These are phyloP conservation scores for Tardiomyces depauwii DNA, from an alignment of 1,139 yeast species.

Conservation along the genomic window DNA sequence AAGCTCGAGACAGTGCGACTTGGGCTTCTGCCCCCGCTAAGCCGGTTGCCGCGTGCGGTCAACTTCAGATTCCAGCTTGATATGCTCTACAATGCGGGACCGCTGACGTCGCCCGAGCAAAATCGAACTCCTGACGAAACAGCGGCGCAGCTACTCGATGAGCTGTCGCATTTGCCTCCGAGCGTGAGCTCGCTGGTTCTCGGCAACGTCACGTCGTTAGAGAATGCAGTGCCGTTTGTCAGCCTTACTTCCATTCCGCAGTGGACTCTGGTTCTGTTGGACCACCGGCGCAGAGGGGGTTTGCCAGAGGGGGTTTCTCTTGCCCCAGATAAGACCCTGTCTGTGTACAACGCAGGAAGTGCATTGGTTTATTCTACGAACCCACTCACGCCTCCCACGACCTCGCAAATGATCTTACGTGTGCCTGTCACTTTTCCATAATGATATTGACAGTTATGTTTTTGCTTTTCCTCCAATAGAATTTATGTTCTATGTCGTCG, in stretches of 20 bases:
- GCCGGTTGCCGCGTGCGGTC: background rate
- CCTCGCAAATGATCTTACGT: slow-evolving; percentile 1
- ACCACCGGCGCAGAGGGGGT: background rate
- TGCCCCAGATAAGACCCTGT: background rate
- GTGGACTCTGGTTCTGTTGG: background rate
- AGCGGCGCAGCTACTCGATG: background rate
- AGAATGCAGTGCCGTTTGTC: background rate
- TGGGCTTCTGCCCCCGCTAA: background rate
- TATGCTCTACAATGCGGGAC: background rate
- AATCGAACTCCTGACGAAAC: background rate
- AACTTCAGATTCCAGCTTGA: background rate
- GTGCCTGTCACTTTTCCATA: background rate
- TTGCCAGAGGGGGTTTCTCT: background rate
- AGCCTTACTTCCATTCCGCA: background rate
- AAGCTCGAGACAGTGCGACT: background rate
- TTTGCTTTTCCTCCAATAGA: no score
- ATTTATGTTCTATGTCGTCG: no score
- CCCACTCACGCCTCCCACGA: background rate
- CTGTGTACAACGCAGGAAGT: background rate
- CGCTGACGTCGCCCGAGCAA: background rate
- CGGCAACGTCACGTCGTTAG: background rate
- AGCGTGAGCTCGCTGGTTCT: background rate
- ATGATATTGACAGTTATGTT: background rate
- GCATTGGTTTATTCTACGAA: slow-evolving; percentile 18
- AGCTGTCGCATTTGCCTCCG: background rate